Base-by-base conservation (phyloP, 495 filamentous ascomycete genomes). In the Chaetomium cochliodes region DNA sequence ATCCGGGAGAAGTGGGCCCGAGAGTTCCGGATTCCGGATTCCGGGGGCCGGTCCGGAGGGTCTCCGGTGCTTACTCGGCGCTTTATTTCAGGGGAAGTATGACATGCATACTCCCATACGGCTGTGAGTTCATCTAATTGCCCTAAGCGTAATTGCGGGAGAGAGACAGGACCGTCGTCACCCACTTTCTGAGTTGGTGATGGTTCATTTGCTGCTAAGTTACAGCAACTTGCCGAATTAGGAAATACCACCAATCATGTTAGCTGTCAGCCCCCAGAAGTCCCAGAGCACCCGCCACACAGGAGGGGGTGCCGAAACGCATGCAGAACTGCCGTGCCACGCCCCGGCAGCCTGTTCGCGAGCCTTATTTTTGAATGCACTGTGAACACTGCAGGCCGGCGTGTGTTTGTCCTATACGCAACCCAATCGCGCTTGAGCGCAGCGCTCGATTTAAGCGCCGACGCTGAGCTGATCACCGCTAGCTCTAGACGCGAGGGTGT, bases 311-410 rank as follows among this genome's bases (percentile, higher is more conserved):
- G 23, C 57, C 23, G 41, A 60, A 22, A 58, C 56, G 25, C 39
- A 5, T 26, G 44, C 25, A 60, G 18, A 26, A 12, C 47, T n/a
- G 16, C 25, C 57, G 57, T 60, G 58, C 58, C 58, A 16, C 58
- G 28, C 58, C 58, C 58, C 28, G 18, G 44, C 58, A 7, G 50
- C 46, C 33, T 3, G 33, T 37, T 12, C 33, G 33, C 33, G 33
- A 37, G 33, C 33, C 33, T 37, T 15, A 44, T 18, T 18, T 37
- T 11, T 1, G 13, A 28, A 30, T 52, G 50, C 50, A 52, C 50
- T 52, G 50, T 52, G 25, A 30, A 25, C 23, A 13, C 23, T 52
- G 50, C 53, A 15, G 20, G 53, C 20, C 53, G 7, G 12, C 50
- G 33, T 37, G 50, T 52, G 50, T 52, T 52, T 52, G 50, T 28